A percentile compares a stretch with the other conserved stretches of the same genome.
Conservation (phyloP, 805 yeast genomes). For the Phaffomyces opuntiae region DNA sequence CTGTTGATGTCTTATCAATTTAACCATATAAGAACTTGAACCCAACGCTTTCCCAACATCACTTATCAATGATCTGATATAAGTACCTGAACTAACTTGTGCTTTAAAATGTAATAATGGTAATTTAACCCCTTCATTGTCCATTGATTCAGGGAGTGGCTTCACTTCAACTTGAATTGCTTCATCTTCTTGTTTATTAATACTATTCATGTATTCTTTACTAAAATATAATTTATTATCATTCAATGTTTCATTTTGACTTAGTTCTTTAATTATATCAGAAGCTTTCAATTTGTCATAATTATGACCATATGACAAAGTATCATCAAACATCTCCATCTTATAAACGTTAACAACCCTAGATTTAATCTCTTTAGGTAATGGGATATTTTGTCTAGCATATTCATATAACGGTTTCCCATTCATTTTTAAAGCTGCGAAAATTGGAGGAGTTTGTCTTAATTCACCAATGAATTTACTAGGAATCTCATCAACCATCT, state of each 20-base stretch:
- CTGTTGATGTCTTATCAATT: conserved; percentile 65
- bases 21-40: conserved; percentile 84
- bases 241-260: conserved; percentile 40
- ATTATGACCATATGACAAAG: conserved; percentile 47
- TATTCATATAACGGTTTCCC: conserved; percentile 93
- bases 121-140: conserved; percentile 28
- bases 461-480: conserved; percentile 72
- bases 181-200: conserved; percentile 23
- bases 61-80: conserved; percentile 82
- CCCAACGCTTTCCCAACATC: conserved; percentile 81
- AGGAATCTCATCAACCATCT: conserved; percentile 41
- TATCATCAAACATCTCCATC: conserved; percentile 46
- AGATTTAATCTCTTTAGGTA: conserved; percentile 77
- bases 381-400: conserved; percentile 79
- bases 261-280: conserved; percentile 28
- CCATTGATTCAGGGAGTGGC: conserved; percentile 12
- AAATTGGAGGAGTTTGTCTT: conserved; percentile 90
- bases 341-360: conserved; percentile 60
- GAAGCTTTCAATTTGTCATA: conserved; percentile 26
- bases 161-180: conserved; percentile 34
- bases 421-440: conserved; percentile 87
- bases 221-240: conserved; percentile 59
- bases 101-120: conserved; percentile 70
- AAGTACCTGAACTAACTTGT: conserved; percentile 90
- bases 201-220: conserved; percentile 35